These are phyloP conservation scores for Dentipellis sp. DNA, from an alignment of 768 basidiomycete species.

Conservation along the genomic window DNA sequence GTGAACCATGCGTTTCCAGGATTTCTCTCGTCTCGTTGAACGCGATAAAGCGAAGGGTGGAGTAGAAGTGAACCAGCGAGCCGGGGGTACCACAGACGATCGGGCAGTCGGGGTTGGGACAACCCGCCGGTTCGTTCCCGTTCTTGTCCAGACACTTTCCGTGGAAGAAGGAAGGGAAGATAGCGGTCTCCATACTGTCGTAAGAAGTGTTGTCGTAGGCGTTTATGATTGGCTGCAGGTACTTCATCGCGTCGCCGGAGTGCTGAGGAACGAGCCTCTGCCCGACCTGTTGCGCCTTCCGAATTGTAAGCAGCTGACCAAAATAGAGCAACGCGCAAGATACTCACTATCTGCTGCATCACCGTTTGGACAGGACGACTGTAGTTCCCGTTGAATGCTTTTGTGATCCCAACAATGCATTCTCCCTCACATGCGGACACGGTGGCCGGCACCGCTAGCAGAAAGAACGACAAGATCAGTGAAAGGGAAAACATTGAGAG, in stretches of 20 bases:
- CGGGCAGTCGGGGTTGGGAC: constrained; percentile 73
- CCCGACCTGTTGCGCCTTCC: constrained; percentile 29
- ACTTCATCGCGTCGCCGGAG: constrained; percentile 17
- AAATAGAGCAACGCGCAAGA: not conserved
- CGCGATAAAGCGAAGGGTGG: constrained; percentile 37
- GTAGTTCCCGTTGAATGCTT: constrained; percentile 45
- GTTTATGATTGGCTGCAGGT: constrained; percentile 37
- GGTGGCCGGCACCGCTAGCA: constrained; percentile 23
- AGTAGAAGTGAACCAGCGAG: constrained; percentile 63
- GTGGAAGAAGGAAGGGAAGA: constrained; percentile 67
- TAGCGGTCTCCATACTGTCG: constrained; percentile 37
- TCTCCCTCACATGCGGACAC: constrained; percentile 60
- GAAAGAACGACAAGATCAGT: constrained; percentile 1
- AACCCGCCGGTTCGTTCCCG: constrained; percentile 54
- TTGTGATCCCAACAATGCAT: constrained; percentile 54
- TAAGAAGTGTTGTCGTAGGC: constrained; percentile 39
- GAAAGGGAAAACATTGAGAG: not conserved
- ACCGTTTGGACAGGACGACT: constrained; percentile 29
- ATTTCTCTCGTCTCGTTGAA: constrained; percentile 32
- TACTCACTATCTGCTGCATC: constrained; percentile 34
- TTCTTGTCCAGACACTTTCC: constrained; percentile 56
- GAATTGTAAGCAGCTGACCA: constrained; percentile 9
- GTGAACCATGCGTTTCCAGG: constrained; percentile 26
- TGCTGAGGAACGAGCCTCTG: constrained; percentile 23
- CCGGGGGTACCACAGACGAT: constrained; percentile 79